Evolutionary conservation across 1,284 basidiomycete genomes (phyloP), one percentile per base, ranked within the genome.

Genomic region (Irpex rosettiformis): DNA sequence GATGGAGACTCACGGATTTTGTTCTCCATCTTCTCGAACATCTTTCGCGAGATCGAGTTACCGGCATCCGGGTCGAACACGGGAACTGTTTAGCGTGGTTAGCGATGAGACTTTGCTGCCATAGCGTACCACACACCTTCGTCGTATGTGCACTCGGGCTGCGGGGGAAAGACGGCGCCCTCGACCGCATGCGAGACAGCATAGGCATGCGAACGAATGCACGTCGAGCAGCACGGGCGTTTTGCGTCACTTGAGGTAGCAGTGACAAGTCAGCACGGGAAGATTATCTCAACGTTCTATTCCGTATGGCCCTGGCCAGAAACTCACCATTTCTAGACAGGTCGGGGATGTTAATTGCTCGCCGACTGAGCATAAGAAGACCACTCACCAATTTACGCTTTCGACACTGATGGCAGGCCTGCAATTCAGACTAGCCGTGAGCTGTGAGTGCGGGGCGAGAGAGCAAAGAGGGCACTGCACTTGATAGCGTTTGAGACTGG

Each of bases 141-240:
- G 64, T 89, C 86, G 63, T 83, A 89, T 28, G 86, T 88, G 66
- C 86, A 89, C 57, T 86, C 82, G 18, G 84, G 85, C 52, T 75
- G 73, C 0, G 77, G 67, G 2, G 84, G 80, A 52, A 85, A 66
- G 43, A 75, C 73, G 2, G 77, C 73, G 22, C 81, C 83, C 21
- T 83, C 78, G 4, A 79, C 75, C 21, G 83, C 79, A 70, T 86
- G 86, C 4, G 79, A 73, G 42, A 82, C 67, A 25, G 84, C 80
- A 69, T 88, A 84, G 3, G 79, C 78, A 73, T 87, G 84, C 21
- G 86, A 88, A 43, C 86, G 81, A 58, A 82, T 75, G 67, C 86
- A 88, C 2, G 86, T 88, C 37, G 85, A 83, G 67, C 60, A 61
- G 42, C 86, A 88, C 10, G 86, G 86, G 47, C 82, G 74, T 68